These are phyloP conservation scores for Limnanthes douglasii DNA, from an alignment of 345 rosid species.

Conservation along the genomic window DNA sequence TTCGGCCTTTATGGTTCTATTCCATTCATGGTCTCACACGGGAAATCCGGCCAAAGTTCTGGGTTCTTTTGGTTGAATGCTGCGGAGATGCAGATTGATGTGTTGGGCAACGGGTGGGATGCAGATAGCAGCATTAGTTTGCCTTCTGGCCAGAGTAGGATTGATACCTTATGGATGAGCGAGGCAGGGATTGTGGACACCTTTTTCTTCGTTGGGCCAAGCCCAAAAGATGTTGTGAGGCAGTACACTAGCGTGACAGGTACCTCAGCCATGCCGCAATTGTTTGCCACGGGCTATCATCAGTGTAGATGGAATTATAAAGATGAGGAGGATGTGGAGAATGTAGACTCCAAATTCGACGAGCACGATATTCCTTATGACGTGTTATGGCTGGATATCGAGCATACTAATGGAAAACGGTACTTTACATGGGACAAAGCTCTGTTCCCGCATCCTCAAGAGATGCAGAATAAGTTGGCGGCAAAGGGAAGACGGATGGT, in stretches of 20 bases:
- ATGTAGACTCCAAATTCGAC: conserved; percentile 89
- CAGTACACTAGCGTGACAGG: conserved; percentile 83
- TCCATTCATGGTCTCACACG: conserved; percentile 87
- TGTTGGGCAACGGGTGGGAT: conserved; percentile 80
- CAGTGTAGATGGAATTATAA: conserved; percentile 99
- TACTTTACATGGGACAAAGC: conserved; percentile 88
- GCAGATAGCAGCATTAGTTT: conserved; percentile 50
- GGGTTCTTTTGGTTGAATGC: conserved; percentile 99
- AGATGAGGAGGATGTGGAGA: conserved; percentile 95
- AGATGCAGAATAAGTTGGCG: conserved; percentile 81
- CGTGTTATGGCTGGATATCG: conserved; percentile 97
- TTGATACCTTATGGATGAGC: conserved; percentile 92
- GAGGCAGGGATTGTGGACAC: conserved; percentile 97
- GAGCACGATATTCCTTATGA: conserved; percentile 96
- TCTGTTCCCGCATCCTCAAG: conserved; percentile 79
- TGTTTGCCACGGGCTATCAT: conserved; percentile 83
- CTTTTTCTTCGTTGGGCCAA: conserved; percentile 82
- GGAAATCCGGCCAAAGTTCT: conserved; percentile 47
- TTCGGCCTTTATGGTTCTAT: conserved; percentile 93
- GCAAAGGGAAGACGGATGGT: conserved; percentile 95
- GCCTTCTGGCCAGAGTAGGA: conserved; percentile 42
- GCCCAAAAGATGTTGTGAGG: conserved; percentile 79
- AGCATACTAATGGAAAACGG: conserved; percentile 88
- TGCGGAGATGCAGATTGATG: conserved; percentile 99
- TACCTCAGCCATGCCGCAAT: conserved; percentile 77